Conservation (phyloP, 1,284 basidiomycete species). For the Pisolithus thermaeus region DNA sequence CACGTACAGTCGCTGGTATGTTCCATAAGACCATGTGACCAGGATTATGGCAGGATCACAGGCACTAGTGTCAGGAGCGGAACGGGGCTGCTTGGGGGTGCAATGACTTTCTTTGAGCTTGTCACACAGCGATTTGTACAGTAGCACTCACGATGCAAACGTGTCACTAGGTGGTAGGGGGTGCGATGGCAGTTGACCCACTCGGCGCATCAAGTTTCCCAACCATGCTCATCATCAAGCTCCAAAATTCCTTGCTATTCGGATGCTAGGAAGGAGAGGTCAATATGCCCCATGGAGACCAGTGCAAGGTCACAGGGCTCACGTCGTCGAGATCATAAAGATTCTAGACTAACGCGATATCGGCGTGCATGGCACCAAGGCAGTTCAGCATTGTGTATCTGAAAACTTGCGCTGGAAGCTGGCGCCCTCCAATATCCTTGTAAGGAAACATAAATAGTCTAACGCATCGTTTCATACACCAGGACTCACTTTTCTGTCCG, state of each 20-base stretch:
- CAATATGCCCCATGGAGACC: not conserved
- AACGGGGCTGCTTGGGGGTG: no score
- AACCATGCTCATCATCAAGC: no score
- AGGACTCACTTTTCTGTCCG: conserved; percentile 14
- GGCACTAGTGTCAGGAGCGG: no score
- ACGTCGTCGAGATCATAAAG: conserved; percentile 7
- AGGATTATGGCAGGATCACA: no score
- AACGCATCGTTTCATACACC: not conserved
- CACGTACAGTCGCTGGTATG: no score
- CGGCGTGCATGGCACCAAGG: no score
- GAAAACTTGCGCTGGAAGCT: not conserved
- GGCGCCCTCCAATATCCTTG: not conserved
- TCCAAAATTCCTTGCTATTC: not conserved
- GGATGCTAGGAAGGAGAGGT: not conserved
- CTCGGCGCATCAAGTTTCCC: no score
- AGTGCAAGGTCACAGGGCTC: not conserved
- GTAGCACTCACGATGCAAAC: not conserved
- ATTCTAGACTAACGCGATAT: no score
- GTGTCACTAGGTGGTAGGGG: not conserved
- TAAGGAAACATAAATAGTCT: not conserved
- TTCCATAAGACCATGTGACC: no score
- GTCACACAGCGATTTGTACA: not conserved
- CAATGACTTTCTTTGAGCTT: not conserved
- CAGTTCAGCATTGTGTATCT: no score
- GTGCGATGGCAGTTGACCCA: not conserved